A percentile compares a stretch with the other conserved stretches of the same genome.
Evolutionary conservation across 768 basidiomycete genomes (phyloP).

Genomic region (Hebeloma cylindrosporum): DNA sequence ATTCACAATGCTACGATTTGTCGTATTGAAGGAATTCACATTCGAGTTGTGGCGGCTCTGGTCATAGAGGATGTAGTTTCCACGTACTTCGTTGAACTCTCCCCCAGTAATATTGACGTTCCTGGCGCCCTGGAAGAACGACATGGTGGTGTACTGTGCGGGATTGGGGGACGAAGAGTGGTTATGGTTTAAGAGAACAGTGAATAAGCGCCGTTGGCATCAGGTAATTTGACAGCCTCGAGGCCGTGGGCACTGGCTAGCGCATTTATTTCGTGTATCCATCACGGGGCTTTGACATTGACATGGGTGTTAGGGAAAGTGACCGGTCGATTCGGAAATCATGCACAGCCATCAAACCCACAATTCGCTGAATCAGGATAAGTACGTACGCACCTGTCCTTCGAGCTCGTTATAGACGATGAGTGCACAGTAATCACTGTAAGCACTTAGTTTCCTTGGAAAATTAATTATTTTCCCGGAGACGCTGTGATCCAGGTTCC

Average conservation of each 20-base stretch:
- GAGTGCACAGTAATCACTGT: too few species aligned
- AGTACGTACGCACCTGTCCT: too few species aligned
- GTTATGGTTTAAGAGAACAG: neutral
- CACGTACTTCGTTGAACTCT: conserved; percentile 13
- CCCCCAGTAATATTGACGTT: conserved; percentile 18
- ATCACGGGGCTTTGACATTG: neutral
- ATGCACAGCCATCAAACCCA: too few species aligned
- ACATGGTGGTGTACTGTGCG: neutral
- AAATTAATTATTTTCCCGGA: too few species aligned
- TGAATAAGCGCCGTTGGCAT: neutral
- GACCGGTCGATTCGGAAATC: too few species aligned
- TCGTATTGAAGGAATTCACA: conserved; percentile 17
- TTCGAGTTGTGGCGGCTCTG: conserved; percentile 15
- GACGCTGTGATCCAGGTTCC: too few species aligned
- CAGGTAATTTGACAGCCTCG: too few species aligned
- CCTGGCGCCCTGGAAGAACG: conserved; percentile 17
- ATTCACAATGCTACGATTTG: neutral
- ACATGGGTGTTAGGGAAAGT: neutral
- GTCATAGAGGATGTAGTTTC: conserved; percentile 9
- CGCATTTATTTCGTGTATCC: neutral
- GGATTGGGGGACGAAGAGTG: neutral
- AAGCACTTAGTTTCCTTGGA: too few species aligned
- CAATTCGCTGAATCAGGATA: too few species aligned
- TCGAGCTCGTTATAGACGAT: too few species aligned
- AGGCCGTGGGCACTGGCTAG: too few species aligned